Percentiles rank a stretch among this genome's conserved stretches.
Evolutionary conservation across 352 stramenopile species (phyloP).

Genomic region (Phytophthora capsici): DNA sequence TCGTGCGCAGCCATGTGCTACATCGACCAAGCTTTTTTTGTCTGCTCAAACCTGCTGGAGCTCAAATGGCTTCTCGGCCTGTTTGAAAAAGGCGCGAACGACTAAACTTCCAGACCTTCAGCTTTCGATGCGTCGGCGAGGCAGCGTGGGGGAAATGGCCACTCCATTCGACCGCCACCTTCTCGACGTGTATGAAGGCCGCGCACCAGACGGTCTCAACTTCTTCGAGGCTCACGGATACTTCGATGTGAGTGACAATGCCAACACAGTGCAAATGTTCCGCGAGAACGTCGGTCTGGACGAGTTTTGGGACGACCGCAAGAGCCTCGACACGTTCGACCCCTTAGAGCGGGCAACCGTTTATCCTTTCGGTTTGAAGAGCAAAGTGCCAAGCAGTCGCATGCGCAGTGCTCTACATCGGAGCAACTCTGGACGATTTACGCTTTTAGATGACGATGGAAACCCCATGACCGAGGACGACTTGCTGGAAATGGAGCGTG

Average conservation of each 20-base stretch:
- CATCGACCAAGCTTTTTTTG: constrained; percentile 30
- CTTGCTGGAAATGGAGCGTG: constrained; percentile 53
- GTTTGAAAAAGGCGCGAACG: constrained; percentile 32
- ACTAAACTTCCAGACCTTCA: constrained; percentile 10
- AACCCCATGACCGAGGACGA: constrained; percentile 63
- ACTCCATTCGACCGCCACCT: constrained; percentile 71
- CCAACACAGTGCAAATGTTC: constrained; percentile 84
- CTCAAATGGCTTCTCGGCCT: constrained; percentile 22
- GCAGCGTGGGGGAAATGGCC: constrained; percentile 17
- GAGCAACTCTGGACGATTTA: constrained; percentile 48
- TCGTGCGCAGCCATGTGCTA: constrained; percentile 18
- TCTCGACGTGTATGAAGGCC: constrained; percentile 63
- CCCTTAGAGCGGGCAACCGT: constrained; percentile 32
- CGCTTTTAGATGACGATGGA: constrained; percentile 63
- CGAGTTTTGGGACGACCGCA: constrained; percentile 66
- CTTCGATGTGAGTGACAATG: constrained; percentile 72
- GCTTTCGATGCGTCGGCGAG: constrained; percentile 13
- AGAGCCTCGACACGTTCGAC: constrained; percentile 40
- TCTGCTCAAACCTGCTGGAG: constrained; percentile 18
- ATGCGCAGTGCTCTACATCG: constrained; percentile 34
- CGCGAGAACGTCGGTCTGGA: constrained; percentile 70
- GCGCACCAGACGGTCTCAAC: constrained; percentile 50
- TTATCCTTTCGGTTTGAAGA: constrained; percentile 39
- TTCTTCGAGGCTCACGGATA: constrained; percentile 84
- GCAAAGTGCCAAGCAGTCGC: constrained; percentile 39